Base-by-base conservation (phyloP, 345 rosid species). In the Ailanthus altissimus region DNA sequence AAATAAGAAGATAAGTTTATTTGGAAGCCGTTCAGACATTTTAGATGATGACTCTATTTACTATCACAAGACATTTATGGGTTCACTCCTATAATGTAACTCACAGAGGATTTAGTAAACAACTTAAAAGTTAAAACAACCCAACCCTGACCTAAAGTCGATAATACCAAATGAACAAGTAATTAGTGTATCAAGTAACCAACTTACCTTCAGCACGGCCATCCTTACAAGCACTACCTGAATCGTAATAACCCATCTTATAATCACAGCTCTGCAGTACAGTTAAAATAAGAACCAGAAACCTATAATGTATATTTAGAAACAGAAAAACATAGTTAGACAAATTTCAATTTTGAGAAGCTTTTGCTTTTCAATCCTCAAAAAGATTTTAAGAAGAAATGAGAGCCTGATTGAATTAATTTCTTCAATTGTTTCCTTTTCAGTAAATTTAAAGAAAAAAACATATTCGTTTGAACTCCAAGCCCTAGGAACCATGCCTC, bases 191-290 rank as follows among this genome's bases (percentile, higher is more conserved):
- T 73, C 58, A 25, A 53, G 54, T 20, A 79, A 62, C 67, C 64
- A 62, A 51, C 75, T 53, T 58, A 88, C 88, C 88, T 57, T 87
- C 88, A 64, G 82, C 86, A n/a, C 63, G 77, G 21, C 81, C 83
- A 65, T 87, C 88, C 45, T 79, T 78, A 15, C 87, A 87, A 68
- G 75, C 79, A 63, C 83, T 75, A 36, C 79, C 85, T 0, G 86
- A 80, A 43, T 81, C 82, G 46, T 73, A 80, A 58, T 80, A 83
- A 69, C 81, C 83, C 88, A 88, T 88, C 49, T 62, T 50, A 5
- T 36, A 42, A 45, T 2, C 16, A 66, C 51, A 56, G 32, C 77
- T 16, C 56, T 54, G 18, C 75, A 58, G 56, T 15, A 69, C 8
- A 72, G 72, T 26, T 38, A 64, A 13, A 53, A 26, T 23, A 64